phyloP scores from a whole-genome alignment of 768 basidiomycete genomes.

The Psilocybe cyanescens region DNA sequence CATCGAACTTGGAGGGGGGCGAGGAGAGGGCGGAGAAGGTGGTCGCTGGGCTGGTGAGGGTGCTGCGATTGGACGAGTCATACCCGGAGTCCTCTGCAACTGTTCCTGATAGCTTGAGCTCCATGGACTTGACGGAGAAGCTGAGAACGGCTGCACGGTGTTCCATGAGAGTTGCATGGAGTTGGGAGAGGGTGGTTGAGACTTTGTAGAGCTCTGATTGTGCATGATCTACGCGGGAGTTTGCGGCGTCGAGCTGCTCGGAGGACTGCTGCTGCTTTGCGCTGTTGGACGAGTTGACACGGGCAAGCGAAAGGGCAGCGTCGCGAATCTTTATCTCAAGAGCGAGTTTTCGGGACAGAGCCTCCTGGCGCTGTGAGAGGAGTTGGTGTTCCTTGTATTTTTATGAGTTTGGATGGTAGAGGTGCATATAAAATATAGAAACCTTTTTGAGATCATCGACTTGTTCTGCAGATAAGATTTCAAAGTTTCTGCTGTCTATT shows the following conservation, averaged over 20 bases:
- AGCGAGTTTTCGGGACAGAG: constrained; percentile 72
- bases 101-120: constrained; percentile 45
- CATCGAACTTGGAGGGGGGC: constrained; percentile 68
- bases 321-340: constrained; percentile 90
- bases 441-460: constrained; percentile 58
- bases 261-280: constrained; percentile 45
- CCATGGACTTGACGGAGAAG: constrained; percentile 67
- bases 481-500: constrained; percentile 85
- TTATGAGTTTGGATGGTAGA: constrained; percentile 11
- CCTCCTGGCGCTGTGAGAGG: constrained; percentile 65
- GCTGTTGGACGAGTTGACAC: constrained; percentile 61
- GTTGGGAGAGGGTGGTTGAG: constrained; percentile 65
- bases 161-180: constrained; percentile 69
- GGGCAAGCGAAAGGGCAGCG: constrained; percentile 76
- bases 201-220: constrained; percentile 76
- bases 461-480: constrained; percentile 65
- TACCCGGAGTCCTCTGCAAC: constrained; percentile 52
- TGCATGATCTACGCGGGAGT: constrained; percentile 67
- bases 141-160: constrained; percentile 86
- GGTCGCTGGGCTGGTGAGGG: constrained; percentile 51
- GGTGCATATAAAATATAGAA: constrained; percentile 12
- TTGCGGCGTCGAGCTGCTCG: constrained; percentile 76
- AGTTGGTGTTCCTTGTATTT: constrained; percentile 73
- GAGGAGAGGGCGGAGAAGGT: constrained; percentile 27
- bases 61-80: constrained; percentile 53